Evolutionary conservation across 2,329 filamentous ascomycete genomes (phyloP).

Genomic region (Alternaria arborescens): DNA sequence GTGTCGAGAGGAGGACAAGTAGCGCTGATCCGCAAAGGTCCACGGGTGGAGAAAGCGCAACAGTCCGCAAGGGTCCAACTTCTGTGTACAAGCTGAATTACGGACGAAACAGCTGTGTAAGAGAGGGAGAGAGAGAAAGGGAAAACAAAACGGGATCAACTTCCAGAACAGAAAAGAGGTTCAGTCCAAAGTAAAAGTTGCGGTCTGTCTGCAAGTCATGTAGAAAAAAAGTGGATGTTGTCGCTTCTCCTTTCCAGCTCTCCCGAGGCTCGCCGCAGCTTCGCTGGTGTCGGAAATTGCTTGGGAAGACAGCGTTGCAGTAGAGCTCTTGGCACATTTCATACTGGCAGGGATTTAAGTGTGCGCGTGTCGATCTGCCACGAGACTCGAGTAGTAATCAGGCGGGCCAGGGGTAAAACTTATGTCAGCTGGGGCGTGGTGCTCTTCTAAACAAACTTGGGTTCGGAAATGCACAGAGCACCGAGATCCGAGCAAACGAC

Average conservation of each 20-base stretch:
- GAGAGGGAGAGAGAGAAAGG: too few species aligned
- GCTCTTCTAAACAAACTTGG: too few species aligned
- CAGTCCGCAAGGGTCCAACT: too few species aligned
- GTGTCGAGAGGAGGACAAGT: neutral
- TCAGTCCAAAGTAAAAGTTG: neutral
- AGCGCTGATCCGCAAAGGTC: neutral
- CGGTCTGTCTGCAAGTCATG: too few species aligned
- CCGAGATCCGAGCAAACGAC: neutral
- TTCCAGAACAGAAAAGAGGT: too few species aligned
- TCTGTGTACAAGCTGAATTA: too few species aligned
- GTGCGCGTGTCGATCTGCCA: constrained; percentile 7
- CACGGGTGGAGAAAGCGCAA: too few species aligned
- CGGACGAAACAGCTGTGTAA: too few species aligned
- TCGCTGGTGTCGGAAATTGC: neutral
- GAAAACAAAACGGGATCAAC: too few species aligned
- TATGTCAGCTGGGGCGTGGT: constrained; percentile 5
- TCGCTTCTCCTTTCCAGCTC: constrained; percentile 12
- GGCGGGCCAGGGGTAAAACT: neutral
- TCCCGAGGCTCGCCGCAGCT: constrained; percentile 11
- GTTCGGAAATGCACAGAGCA: neutral
- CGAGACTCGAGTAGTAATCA: neutral
- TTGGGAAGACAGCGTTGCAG: neutral
- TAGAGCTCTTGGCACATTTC: constrained; percentile 5
- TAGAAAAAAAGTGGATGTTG: constrained; percentile 1
- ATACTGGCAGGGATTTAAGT: neutral